Base-by-base conservation (phyloP, 1,284 basidiomycete species). In the Cystobasidium sp. region DNA sequence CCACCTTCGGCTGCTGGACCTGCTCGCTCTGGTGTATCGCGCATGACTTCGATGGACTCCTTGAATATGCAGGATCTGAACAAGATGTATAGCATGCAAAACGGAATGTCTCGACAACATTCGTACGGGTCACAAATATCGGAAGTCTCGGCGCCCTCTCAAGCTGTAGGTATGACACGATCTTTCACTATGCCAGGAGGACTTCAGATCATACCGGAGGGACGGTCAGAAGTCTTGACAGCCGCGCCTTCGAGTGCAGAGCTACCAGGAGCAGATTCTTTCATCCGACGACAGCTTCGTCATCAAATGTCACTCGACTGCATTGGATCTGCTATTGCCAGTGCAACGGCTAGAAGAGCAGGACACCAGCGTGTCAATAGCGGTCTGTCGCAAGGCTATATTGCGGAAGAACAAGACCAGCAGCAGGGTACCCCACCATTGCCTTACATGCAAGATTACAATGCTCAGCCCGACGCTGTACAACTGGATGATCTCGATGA, bases 281-380 rank as follows among this genome's bases (percentile, higher is more conserved):
- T 22, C 61, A 55, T 20, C 66, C 75, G 22, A 75, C 61, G 78
- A 0, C 77, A 77, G 61, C 49, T 80, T 1, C 75, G 73, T 6
- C 79, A 79, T 39, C 77, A 78, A 44, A 79, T 79, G 76, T 79
- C 78, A 8, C 74, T 80, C 8, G 76, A 80, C 44, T 79, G 78
- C 70, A 78, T 80, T 66, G 75, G 77, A n/a, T 64, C 76, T 8
- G 79, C 78, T 3, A 78, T 80, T 52, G 79, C 79, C 1, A 77
- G 76, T 16, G 79, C 79, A 0, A 79, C 79, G 0, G 78, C 79
- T n/a, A 77, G 79, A 2, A 73, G 77, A 0, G 41, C 51, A 10
- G 76, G 74, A 1, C 47, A 76, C 14, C 47, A 55, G n/a, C 75
- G 73, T 6, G 55, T 58, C 24, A 64, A 68, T 47, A 78, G 70